Conservation (phyloP, 331 rosid genomes). For the Stylosanthes scabra region DNA sequence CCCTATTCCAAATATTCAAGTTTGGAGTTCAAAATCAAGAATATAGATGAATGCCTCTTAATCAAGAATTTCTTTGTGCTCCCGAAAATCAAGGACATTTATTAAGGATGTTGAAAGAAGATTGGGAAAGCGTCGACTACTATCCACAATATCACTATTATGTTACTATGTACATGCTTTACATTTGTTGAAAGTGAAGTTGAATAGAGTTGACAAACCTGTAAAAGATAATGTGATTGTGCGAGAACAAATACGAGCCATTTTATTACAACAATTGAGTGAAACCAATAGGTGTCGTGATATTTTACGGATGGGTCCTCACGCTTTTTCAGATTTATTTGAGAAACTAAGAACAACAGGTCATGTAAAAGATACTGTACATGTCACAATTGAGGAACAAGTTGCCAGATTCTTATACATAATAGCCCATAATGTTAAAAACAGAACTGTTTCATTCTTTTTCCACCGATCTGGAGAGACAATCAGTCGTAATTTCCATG, state of each 20-base stretch:
- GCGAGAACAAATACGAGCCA: not conserved
- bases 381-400: not conserved
- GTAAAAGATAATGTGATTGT: not conserved
- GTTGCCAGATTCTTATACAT: not conserved
- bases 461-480: not conserved
- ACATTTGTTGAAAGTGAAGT: too few relatives aligned
- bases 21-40: too few relatives aligned
- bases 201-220: not conserved
- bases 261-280: not conserved
- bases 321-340: not conserved
- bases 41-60: too few relatives aligned
- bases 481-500: too few relatives aligned
- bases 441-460: not conserved
- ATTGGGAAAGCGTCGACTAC: too few relatives aligned
- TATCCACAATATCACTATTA: not conserved
- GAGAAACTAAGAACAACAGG: not conserved
- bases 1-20: too few relatives aligned
- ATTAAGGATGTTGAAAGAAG: too few relatives aligned
- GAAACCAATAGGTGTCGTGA: not conserved
- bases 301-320: not conserved
- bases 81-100: too few relatives aligned
- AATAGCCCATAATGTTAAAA: not conserved
- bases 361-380: not conserved
- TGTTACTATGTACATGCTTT: not conserved
- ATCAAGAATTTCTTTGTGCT: too few relatives aligned